Evolutionary conservation across 805 yeast species (phyloP).

Genomic region (Zygoascus bituminiphila): DNA sequence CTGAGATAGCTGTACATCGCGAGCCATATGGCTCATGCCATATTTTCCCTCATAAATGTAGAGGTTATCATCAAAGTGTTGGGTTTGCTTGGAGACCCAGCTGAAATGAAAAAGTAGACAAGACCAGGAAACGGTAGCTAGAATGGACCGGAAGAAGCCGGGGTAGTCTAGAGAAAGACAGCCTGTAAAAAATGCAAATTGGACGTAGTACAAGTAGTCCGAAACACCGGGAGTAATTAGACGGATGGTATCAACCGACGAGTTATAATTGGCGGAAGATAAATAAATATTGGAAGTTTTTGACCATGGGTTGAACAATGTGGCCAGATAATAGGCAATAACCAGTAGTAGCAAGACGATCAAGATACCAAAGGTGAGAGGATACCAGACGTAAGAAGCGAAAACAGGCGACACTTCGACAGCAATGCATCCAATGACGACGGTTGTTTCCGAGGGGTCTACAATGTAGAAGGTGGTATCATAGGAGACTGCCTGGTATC

Average conservation of each 20-base stretch:
- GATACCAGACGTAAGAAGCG: conserved; percentile 31
- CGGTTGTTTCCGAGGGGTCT: conserved; percentile 20
- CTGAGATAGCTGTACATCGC: conserved; percentile 17
- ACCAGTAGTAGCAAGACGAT: conserved; percentile 35
- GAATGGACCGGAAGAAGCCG: conserved; percentile 50
- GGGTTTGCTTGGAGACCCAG: conserved; percentile 12
- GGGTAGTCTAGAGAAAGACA: conserved; percentile 47
- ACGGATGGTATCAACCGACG: conserved; percentile 46
- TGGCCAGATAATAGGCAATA: conserved; percentile 30
- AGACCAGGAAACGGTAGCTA: conserved; percentile 47
- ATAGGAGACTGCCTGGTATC: conserved; percentile 19
- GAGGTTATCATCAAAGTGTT: conserved; percentile 7
- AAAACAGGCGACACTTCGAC: conserved; percentile 44
- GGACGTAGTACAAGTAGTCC: conserved; percentile 45
- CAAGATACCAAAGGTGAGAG: conserved; percentile 34
- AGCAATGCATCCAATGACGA: conserved; percentile 39
- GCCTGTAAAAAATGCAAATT: conserved; percentile 52
- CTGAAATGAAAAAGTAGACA: conserved; percentile 36
- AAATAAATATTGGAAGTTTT: conserved; percentile 43
- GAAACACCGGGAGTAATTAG: conserved; percentile 43
- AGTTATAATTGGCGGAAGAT: conserved; percentile 51
- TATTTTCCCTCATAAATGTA: conserved; percentile 11
- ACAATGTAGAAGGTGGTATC: conserved; percentile 22
- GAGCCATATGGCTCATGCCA: conserved; percentile 21
- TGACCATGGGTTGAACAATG: conserved; percentile 47